phyloP scores from a whole-genome alignment of 2,329 filamentous ascomycete species.

The Curvularia verruculosa region DNA sequence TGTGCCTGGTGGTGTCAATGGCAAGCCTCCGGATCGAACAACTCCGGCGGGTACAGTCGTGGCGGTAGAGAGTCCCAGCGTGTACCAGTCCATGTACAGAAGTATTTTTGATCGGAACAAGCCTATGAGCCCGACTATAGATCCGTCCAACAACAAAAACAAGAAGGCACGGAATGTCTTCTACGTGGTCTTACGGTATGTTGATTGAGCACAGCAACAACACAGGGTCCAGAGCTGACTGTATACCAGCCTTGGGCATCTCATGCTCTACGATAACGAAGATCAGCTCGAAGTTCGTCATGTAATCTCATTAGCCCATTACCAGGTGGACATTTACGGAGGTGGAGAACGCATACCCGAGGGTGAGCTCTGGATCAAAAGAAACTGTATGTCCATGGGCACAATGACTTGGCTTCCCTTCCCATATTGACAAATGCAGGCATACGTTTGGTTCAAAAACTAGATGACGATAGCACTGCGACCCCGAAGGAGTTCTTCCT shows the following conservation, averaged over 20 bases:
- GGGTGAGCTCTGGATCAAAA: constrained; percentile 93
- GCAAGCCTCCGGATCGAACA: constrained; percentile 85
- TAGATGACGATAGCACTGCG: constrained; percentile 58
- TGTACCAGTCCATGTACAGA: constrained; percentile 98
- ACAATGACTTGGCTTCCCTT: background rate
- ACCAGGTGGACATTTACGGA: constrained; percentile 83
- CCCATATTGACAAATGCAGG: constrained; percentile 23
- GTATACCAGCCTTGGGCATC: constrained; percentile 68
- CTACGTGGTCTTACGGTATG: constrained; percentile 84
- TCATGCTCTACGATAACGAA: constrained; percentile 97
- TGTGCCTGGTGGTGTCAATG: constrained; percentile 87
- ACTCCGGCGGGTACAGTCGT: constrained; percentile 81
- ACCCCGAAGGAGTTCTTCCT: constrained; percentile 87
- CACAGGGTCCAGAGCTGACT: constrained; percentile 14
- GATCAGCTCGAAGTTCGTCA: constrained; percentile 95
- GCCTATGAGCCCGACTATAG: constrained; percentile 64
- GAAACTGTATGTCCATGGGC: constrained; percentile 65
- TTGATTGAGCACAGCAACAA: constrained; percentile 9
- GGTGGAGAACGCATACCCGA: constrained; percentile 81
- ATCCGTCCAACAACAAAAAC: constrained; percentile 58
- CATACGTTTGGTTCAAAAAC: constrained; percentile 75
- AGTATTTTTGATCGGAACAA: constrained; percentile 83
- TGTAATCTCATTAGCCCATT: constrained; percentile 89
- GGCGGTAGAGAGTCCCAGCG: constrained; percentile 82
- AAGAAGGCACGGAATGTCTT: constrained; percentile 84